phyloP scores from a whole-genome alignment of 1,284 basidiomycete genomes.

The Papiliotrema fonsecae region DNA sequence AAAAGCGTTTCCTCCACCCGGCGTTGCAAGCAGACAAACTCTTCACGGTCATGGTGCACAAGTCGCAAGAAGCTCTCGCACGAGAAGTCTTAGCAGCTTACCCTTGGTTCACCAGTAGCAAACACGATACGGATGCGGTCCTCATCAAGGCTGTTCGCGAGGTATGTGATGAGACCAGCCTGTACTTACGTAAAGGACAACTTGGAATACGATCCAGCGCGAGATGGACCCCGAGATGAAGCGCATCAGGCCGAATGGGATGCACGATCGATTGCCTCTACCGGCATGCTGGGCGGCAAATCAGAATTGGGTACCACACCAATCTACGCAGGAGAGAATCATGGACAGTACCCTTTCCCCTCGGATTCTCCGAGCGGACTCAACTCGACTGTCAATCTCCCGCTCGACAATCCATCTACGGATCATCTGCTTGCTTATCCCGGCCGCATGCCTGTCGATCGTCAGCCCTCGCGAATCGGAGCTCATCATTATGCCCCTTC shows the following conservation, averaged over 20 bases:
- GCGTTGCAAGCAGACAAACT: conserved; percentile 48
- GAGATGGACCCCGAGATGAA: conserved; percentile 35
- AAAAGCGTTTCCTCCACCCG: conserved; percentile 52
- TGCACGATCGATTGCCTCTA: conserved; percentile 37
- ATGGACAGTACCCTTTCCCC: conserved; percentile 21
- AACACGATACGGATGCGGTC: conserved; percentile 33
- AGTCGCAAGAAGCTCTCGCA: conserved; percentile 43
- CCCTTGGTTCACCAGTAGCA: conserved; percentile 41
- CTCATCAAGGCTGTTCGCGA: conserved; percentile 45
- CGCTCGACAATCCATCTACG: conserved; percentile 32
- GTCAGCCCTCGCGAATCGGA: neutral
- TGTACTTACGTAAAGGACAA: conserved; percentile 30
- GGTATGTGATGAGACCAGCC: conserved; percentile 14
- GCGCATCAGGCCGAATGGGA: conserved; percentile 41
- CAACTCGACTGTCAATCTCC: conserved; percentile 18
- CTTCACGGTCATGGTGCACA: conserved; percentile 49
- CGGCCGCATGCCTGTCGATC: no score
- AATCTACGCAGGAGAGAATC: conserved; percentile 9
- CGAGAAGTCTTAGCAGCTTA: conserved; percentile 42
- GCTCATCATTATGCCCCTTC: conserved; percentile 1
- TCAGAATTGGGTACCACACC: conserved; percentile 14
- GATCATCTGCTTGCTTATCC: conserved; percentile 31
- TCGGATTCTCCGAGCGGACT: conserved; percentile 11
- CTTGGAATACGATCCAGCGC: conserved; percentile 45
- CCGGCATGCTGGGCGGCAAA: conserved; percentile 33